Evolutionary conservation across 768 basidiomycete species (phyloP).

Genomic region (Erythrobasidium yunnanense): DNA sequence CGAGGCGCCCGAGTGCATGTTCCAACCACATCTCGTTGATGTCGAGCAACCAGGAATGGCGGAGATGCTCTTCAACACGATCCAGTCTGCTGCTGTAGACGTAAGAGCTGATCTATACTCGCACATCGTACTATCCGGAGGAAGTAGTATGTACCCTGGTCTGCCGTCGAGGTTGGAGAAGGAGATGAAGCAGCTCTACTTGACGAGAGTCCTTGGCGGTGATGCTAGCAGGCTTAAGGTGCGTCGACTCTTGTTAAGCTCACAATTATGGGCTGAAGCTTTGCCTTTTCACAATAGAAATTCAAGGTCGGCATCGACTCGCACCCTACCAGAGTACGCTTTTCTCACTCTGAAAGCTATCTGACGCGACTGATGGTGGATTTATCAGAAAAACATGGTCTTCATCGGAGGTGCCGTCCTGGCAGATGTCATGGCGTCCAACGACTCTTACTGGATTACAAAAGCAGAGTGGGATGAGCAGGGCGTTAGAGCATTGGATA

Average conservation of each 20-base stretch:
- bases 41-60: constrained; percentile 52
- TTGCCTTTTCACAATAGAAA: constrained; percentile 54
- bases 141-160: constrained; percentile 97
- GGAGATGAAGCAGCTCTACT: constrained; percentile 98
- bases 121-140: constrained; percentile 93
- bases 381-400: constrained; percentile 57
- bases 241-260: constrained; percentile 41
- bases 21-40: constrained; percentile 96
- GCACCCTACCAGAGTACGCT: constrained; percentile 68
- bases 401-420: constrained; percentile 98
- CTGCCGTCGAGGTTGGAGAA: constrained; percentile 93
- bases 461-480: constrained; percentile 30
- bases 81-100: constrained; percentile 83
- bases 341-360: neutral
- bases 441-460: constrained; percentile 57
- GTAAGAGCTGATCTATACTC: constrained; percentile 85
- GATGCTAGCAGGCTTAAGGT: constrained; percentile 78
- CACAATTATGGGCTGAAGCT: neutral
- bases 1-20: constrained; percentile 99
- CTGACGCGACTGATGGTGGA: neutral
- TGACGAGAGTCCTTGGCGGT: constrained; percentile 73
- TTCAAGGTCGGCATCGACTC: constrained; percentile 99
- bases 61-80: constrained; percentile 96
- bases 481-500: constrained; percentile 25
- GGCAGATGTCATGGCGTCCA: constrained; percentile 94